Conservation (phyloP, 495 filamentous ascomycete genomes). For the Penicillium chermesinum region DNA sequence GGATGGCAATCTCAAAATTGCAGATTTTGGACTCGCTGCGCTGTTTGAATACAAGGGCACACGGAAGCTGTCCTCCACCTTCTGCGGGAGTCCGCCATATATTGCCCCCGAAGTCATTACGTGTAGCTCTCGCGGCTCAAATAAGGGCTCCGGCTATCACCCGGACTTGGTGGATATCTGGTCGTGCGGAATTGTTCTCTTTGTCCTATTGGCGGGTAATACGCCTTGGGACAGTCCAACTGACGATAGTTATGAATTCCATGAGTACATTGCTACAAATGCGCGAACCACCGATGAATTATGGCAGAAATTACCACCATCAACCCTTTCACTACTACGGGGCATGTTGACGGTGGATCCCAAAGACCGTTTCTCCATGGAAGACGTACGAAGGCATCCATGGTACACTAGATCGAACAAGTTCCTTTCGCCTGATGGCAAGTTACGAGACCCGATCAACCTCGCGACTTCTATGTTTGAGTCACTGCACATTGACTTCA, state of each 20-base stretch:
- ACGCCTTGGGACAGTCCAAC: conserved; percentile 97
- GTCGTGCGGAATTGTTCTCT: conserved; percentile 95
- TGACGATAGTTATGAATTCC: conserved; percentile 69
- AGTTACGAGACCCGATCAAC: conserved; percentile 70
- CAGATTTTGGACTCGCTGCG: conserved; percentile 95
- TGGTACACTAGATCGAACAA: conserved; percentile 89
- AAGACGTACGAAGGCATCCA: conserved; percentile 84
- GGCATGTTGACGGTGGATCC: conserved; percentile 90
- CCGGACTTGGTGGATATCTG: conserved; percentile 89
- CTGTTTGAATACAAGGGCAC: conserved; percentile 83
- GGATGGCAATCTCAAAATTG: conserved; percentile 86
- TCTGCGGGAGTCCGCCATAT: conserved; percentile 96
- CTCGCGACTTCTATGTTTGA: conserved; percentile 92
- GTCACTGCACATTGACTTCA: conserved; percentile 86
- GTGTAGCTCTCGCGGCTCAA: conserved; percentile 39
- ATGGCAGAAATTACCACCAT: conserved; percentile 72
- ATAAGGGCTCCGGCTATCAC: conserved; percentile 63
- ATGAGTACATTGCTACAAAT: conserved; percentile 75
- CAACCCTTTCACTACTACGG: conserved; percentile 79
- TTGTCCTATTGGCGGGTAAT: conserved; percentile 91
- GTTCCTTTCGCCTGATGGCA: conserved; percentile 67
- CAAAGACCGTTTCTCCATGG: conserved; percentile 70
- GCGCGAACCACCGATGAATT: conserved; percentile 78
- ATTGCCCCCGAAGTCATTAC: conserved; percentile 90
- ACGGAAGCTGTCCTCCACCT: conserved; percentile 71